Percentiles rank a stretch among this genome's conserved stretches.
These are phyloP conservation scores for Solanum aculeatissimum DNA, from an alignment of 305 asterid genomes.

Conservation along the genomic window DNA sequence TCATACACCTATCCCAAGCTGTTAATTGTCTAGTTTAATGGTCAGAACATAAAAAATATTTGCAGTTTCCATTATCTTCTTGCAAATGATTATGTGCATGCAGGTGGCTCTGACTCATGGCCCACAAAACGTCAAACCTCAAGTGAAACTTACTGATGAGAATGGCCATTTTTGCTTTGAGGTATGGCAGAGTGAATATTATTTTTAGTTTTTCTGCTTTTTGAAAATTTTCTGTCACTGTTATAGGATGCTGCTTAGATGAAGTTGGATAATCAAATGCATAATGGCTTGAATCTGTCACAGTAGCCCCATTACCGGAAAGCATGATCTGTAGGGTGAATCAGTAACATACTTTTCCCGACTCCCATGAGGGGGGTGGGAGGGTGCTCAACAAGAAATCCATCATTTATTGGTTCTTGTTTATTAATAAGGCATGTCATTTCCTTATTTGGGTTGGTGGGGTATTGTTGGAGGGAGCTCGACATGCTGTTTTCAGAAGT, in stretches of 20 bases:
- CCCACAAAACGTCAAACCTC: slow-evolving; percentile 84
- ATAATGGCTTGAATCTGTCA: not conserved
- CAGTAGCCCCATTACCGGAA: not conserved
- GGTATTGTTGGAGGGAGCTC: not conserved
- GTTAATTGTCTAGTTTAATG: not conserved
- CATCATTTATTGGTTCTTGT: not conserved
- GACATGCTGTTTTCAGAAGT: not conserved
- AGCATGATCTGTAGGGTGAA: not conserved
- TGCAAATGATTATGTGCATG: slow-evolving; percentile 11
- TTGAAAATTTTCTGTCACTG: not conserved
- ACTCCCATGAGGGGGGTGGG: not conserved
- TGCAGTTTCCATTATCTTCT: not conserved
- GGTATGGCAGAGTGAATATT: slow-evolving; percentile 25
- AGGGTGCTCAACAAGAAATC: not conserved
- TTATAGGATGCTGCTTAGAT: not conserved
- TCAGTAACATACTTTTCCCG: not conserved
- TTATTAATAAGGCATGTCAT: not conserved
- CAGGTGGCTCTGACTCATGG: slow-evolving; percentile 98
- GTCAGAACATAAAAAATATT: not conserved
- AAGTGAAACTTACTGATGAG: slow-evolving; percentile 64
- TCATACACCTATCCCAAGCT: not conserved
- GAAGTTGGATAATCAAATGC: not conserved
- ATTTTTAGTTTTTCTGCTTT: not conserved
- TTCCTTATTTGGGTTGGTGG: not conserved
- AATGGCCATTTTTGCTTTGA: slow-evolving; percentile 86